Conservation (phyloP, 2,329 filamentous ascomycete genomes). For the Dendrostoma leiphaemia region DNA sequence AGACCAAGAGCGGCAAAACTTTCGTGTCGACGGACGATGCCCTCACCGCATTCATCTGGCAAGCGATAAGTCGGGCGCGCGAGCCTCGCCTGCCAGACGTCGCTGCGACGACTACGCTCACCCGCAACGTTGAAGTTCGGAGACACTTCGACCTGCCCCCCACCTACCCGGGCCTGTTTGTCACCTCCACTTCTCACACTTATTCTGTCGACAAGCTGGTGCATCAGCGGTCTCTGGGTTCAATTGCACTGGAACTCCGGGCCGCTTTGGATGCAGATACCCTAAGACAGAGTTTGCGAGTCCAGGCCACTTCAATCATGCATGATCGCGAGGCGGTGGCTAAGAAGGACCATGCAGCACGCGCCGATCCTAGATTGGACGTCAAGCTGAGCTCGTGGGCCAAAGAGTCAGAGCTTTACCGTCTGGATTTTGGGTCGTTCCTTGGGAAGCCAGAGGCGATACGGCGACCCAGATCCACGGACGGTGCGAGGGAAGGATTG, state of each 20-base stretch:
- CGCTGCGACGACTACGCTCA: slow-evolving; percentile 31
- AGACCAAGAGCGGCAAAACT: slow-evolving; percentile 19
- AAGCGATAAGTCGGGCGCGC: slow-evolving; percentile 40
- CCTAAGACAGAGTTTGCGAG: slow-evolving; percentile 28
- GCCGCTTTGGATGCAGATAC: not conserved
- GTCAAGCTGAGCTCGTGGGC: slow-evolving; percentile 56
- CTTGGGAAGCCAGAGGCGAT: slow-evolving; percentile 46
- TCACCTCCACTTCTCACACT: slow-evolving; percentile 43
- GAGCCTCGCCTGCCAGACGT: slow-evolving; percentile 28
- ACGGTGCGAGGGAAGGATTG: slow-evolving; percentile 40
- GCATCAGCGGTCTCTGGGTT: slow-evolving; percentile 29
- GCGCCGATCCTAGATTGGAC: slow-evolving; percentile 37
- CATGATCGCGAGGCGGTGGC: slow-evolving; percentile 26
- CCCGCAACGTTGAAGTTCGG: slow-evolving; percentile 49
- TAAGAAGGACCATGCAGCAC: slow-evolving; percentile 32
- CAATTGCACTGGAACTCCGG: slow-evolving; percentile 2
- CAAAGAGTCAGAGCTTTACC: slow-evolving; percentile 41
- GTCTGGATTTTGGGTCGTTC: slow-evolving; percentile 44
- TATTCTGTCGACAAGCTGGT: slow-evolving; percentile 28
- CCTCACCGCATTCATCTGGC: slow-evolving; percentile 50
- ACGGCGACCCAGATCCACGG: slow-evolving; percentile 42
- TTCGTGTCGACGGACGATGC: slow-evolving; percentile 55
- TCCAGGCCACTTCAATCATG: slow-evolving; percentile 38
- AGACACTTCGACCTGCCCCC: slow-evolving; percentile 37
- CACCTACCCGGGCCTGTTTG: slow-evolving; percentile 46